Percentiles rank a stretch among this genome's conserved stretches.
Evolutionary conservation across 2,329 filamentous ascomycete species (phyloP).

Genomic region (Nemania sp.): DNA sequence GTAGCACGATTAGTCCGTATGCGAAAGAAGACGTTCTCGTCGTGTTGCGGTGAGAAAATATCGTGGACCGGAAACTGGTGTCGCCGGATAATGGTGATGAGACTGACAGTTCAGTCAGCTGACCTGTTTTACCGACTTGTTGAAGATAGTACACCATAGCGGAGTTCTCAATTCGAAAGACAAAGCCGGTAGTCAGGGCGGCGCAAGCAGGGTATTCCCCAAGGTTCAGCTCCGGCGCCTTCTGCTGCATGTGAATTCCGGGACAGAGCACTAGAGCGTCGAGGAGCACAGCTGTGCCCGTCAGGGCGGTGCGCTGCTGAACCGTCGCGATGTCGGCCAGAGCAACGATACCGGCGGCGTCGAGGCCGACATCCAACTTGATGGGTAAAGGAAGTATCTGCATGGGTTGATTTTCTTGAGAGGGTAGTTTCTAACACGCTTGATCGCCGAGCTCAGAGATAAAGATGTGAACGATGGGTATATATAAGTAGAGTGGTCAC

Average conservation of each 20-base stretch:
- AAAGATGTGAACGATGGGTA: too few relatives aligned
- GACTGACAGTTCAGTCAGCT: background rate
- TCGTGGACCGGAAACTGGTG: too few relatives aligned
- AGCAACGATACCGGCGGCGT: background rate
- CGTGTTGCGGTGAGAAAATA: too few relatives aligned
- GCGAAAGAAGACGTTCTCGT: too few relatives aligned
- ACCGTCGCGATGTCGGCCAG: background rate
- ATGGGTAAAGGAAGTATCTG: background rate
- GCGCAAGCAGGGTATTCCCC: background rate
- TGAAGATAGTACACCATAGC: background rate
- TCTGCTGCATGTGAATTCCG: background rate
- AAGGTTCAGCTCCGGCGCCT: background rate
- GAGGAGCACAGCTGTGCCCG: background rate
- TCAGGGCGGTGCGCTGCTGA: background rate
- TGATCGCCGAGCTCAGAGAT: too few relatives aligned
- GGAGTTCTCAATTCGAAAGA: background rate
- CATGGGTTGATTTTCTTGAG: background rate
- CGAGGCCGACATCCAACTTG: background rate
- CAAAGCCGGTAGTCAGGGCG: background rate
- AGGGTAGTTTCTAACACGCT: background rate
- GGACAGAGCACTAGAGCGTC: background rate
- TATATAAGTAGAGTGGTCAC: too few relatives aligned
- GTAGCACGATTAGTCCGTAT: too few relatives aligned
- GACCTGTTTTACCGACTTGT: background rate
- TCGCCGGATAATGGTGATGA: too few relatives aligned